These are phyloP conservation scores for Aethionema arabicum DNA, from an alignment of 345 rosid species.

Conservation along the genomic window DNA sequence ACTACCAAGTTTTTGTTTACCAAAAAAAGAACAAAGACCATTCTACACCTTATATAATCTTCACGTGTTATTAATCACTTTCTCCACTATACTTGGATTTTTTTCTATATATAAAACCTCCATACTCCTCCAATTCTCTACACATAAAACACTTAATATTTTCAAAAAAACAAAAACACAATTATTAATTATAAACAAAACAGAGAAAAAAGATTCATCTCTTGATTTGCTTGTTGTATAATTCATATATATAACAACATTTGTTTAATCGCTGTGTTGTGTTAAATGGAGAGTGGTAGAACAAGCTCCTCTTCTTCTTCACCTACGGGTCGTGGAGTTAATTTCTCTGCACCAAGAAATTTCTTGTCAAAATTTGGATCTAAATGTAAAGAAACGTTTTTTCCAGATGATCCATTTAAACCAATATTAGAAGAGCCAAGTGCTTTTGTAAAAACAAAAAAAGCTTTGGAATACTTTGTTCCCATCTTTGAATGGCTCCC, in stretches of 20 bases:
- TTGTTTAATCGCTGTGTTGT: neutral
- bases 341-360: conserved; percentile 52
- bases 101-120: conserved; percentile 24
- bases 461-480: conserved; percentile 55
- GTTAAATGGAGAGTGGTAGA: conserved; percentile 30
- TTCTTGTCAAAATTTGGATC: conserved; percentile 47
- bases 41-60: conserved; percentile 2
- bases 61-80: conserved; percentile 25
- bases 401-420: conserved; percentile 82
- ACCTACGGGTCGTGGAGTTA: conserved; percentile 36
- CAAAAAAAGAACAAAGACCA: conserved; percentile 5
- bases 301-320: conserved; percentile 19
- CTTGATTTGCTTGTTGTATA: conserved; percentile 19
- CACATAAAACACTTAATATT: neutral
- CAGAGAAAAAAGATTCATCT: neutral
- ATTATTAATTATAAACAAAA: neutral
- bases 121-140: conserved; percentile 15
- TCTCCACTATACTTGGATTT: conserved; percentile 27
- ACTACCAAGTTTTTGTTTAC: conserved; percentile 14
- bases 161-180: neutral
- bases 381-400: conserved; percentile 66
- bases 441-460: conserved; percentile 27
- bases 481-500: conserved; percentile 87
- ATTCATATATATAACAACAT: neutral
- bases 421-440: conserved; percentile 38